Conservation (phyloP, 2,329 filamentous ascomycete species). For the Sclerotinia subarctica region DNA sequence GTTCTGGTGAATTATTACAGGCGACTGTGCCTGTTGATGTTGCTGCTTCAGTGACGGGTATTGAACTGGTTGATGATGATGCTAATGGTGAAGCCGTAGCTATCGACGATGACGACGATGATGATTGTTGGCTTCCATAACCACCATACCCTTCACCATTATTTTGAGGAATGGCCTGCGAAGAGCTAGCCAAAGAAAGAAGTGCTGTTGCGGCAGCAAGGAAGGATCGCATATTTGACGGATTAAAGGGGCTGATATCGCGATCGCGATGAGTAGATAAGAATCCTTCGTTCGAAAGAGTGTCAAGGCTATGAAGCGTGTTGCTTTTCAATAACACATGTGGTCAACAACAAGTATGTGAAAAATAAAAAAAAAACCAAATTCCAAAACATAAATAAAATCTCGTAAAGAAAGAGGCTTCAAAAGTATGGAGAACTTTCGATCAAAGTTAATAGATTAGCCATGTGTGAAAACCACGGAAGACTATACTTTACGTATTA, state of each 20-base stretch:
- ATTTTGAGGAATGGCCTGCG: conserved; percentile 30
- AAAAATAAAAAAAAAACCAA: neutral
- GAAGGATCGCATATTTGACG: conserved; percentile 25
- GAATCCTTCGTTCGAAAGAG: neutral
- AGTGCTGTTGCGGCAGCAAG: conserved; percentile 29
- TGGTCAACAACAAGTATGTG: neutral
- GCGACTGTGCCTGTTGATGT: conserved; percentile 32
- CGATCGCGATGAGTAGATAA: neutral
- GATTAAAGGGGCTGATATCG: neutral
- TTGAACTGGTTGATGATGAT: conserved; percentile 19
- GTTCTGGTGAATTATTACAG: conserved; percentile 77
- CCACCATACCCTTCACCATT: conserved; percentile 8
- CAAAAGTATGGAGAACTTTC: conserved; percentile 10
- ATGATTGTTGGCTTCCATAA: conserved; percentile 6
- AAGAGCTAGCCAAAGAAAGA: conserved; percentile 28
- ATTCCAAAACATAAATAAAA: neutral
- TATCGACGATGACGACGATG: conserved; percentile 6
- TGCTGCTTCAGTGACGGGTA: conserved; percentile 26
- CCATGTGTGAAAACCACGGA: conserved; percentile 5
- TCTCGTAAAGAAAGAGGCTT: conserved; percentile 11
- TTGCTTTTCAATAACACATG: neutral
- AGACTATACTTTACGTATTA: conserved; percentile 8
- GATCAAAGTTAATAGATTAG: conserved; percentile 3
- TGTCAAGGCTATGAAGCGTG: neutral
- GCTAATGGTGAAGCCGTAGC: conserved; percentile 14